A percentile compares a stretch with the other conserved stretches of the same genome.
These are phyloP conservation scores for Leccinum pellstonianum DNA, from an alignment of 768 basidiomycete species.

Conservation along the genomic window DNA sequence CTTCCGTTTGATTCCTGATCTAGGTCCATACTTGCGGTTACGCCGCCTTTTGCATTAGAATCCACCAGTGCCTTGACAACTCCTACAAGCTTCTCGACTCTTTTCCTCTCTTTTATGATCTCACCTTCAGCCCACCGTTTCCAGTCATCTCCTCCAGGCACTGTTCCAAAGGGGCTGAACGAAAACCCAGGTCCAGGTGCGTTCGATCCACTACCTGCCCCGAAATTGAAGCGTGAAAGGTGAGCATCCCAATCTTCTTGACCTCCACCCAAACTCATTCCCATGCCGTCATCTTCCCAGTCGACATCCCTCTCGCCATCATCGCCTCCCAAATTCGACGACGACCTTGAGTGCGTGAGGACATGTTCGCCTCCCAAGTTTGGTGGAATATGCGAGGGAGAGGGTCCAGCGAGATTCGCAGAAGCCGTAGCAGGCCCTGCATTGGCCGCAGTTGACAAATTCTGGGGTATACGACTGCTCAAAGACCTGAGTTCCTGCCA, in stretches of 20 bases:
- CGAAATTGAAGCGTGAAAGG: slow-evolving; percentile 15
- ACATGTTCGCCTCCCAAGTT: slow-evolving; percentile 17
- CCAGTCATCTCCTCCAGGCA: slow-evolving; percentile 26
- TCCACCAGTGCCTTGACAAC: slow-evolving; percentile 66
- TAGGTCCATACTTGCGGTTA: not conserved
- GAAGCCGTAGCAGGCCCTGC: slow-evolving; percentile 5
- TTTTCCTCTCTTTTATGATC: slow-evolving; percentile 58
- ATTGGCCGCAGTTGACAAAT: not conserved
- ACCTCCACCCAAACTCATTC: slow-evolving; percentile 10
- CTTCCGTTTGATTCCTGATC: slow-evolving; percentile 18
- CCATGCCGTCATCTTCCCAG: slow-evolving; percentile 30
- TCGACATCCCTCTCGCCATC: slow-evolving; percentile 27
- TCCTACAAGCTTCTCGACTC: slow-evolving; percentile 58
- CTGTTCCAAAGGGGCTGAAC: slow-evolving; percentile 9
- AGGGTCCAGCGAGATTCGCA: slow-evolving; percentile 8
- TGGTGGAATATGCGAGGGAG: slow-evolving; percentile 5
- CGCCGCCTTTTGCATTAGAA: slow-evolving; percentile 44
- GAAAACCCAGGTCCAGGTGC: slow-evolving; percentile 12
- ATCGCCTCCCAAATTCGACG: slow-evolving; percentile 28
- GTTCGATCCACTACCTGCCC: slow-evolving; percentile 12
- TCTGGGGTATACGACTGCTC: slow-evolving; percentile 24
- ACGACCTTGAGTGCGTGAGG: slow-evolving; percentile 28
- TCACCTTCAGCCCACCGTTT: slow-evolving; percentile 30
- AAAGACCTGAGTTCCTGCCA: slow-evolving; percentile 37
- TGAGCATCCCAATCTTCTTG: slow-evolving; percentile 30